Conservation (phyloP, 1,139 yeast genomes). For the Blastobotrys malaysiensis region DNA sequence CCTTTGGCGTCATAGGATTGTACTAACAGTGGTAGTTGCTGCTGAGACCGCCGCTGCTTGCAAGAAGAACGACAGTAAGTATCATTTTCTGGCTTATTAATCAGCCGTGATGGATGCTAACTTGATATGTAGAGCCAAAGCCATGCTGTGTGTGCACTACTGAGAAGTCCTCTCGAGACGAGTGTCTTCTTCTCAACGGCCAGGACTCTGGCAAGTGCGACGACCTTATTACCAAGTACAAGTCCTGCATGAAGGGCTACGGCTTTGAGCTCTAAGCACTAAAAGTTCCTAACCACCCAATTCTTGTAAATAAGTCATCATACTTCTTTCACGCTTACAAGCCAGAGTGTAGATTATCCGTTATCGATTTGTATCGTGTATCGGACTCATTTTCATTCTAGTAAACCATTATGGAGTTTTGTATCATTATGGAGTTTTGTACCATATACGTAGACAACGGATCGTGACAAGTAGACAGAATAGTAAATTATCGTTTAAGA, state of each 20-base stretch:
- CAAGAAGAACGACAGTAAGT: conserved; percentile 4
- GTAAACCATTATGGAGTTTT: no score
- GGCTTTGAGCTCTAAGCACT: conserved; percentile 53
- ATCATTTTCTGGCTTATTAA: neutral
- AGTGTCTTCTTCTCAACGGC: conserved; percentile 77
- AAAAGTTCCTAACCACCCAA: neutral
- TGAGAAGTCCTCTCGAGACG: conserved; percentile 79
- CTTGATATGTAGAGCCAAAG: conserved; percentile 49
- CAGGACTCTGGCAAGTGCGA: conserved; percentile 82
- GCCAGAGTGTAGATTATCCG: no score
- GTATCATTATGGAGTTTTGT: no score
- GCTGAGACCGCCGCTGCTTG: neutral
- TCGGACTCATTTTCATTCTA: no score
- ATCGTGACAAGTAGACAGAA: no score
- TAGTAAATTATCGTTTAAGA: no score
- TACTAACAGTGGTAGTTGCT: neutral
- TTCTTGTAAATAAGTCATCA: no score
- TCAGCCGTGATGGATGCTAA: neutral
- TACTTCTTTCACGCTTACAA: no score
- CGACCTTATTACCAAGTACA: conserved; percentile 63
- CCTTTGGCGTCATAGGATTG: neutral
- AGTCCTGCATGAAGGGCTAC: conserved; percentile 83
- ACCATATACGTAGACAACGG: no score
- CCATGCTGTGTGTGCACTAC: conserved; percentile 96
- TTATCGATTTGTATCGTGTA: no score